A percentile compares a stretch with the other conserved stretches of the same genome.
phyloP scores from a whole-genome alignment of 768 basidiomycete genomes.

The Asterophora lycoperdoides region DNA sequence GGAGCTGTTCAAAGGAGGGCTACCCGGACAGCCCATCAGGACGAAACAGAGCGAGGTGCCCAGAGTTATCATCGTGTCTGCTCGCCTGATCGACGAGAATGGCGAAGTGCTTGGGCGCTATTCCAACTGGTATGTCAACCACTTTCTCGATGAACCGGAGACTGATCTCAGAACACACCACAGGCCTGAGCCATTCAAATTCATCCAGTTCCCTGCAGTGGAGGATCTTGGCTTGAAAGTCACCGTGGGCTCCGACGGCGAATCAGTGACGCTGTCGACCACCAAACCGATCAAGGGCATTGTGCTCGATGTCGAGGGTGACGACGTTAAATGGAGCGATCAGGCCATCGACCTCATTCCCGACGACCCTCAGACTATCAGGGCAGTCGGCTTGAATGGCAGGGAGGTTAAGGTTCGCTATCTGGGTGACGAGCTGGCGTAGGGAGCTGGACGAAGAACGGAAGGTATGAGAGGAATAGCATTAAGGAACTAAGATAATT shows the following conservation, averaged over 20 bases:
- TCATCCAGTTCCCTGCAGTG: slow-evolving; percentile 71
- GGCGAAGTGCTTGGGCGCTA: slow-evolving; percentile 63
- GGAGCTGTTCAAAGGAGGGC: slow-evolving; percentile 68
- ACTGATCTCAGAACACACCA: slow-evolving; percentile 3
- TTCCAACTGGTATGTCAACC: slow-evolving; percentile 60
- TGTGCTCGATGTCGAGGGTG: slow-evolving; percentile 73
- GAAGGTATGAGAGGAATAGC: background rate
- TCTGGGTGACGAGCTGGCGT: slow-evolving; percentile 74
- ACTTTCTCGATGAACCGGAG: slow-evolving; percentile 8
- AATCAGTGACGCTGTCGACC: slow-evolving; percentile 52
- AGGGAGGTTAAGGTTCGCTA: slow-evolving; percentile 62
- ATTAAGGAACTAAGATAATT: background rate
- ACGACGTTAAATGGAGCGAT: slow-evolving; percentile 76
- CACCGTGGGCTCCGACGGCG: slow-evolving; percentile 46
- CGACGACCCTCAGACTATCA: slow-evolving; percentile 70
- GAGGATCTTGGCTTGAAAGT: slow-evolving; percentile 57
- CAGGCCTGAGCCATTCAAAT: slow-evolving; percentile 97
- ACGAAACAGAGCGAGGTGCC: slow-evolving; percentile 62
- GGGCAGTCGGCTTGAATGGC: slow-evolving; percentile 61
- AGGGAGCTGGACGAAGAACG: slow-evolving; percentile 3
- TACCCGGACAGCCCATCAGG: slow-evolving; percentile 73
- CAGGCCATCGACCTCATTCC: slow-evolving; percentile 91
- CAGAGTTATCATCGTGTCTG: slow-evolving; percentile 65
- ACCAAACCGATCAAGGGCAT: slow-evolving; percentile 82
- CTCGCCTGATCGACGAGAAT: slow-evolving; percentile 54